Base-by-base conservation (phyloP, 495 filamentous ascomycete genomes). In the Glarea lozoyensis region DNA sequence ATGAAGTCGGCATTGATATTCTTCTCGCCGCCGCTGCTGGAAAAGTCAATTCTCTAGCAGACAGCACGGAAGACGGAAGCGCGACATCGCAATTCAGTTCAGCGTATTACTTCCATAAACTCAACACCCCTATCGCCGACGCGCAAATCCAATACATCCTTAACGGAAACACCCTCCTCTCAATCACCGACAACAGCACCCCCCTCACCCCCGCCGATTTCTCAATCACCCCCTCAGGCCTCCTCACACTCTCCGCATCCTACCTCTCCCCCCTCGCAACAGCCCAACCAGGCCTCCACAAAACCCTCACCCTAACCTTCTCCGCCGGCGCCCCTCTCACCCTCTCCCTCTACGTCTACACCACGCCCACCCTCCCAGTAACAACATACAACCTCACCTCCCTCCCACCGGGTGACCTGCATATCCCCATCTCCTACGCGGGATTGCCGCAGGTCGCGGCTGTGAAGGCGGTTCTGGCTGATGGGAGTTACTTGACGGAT, bases 71-170 rank as follows among this genome's bases (percentile, higher is more conserved):
- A 3, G 74, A 79, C 44, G 48, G 54, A 10, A 51, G 52, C 11
- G 67, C 66, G 0, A 63, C 66, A 0, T 59, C 48, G 3, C 74
- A 79, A 46, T 55, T 23, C 6, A 68, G 64, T 10, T 70, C 70
- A 9, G 68, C 77, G 2, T 76, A 72, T 46, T 56, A 78, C 21
- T 78, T 75, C 49, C 70, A 77, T 48, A 66, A 70, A 48, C 62
- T 62, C 4, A 69, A 73, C n/a, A 62, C 60, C 18, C 36, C 54
- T 0, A 62, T 77, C 4, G 52, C 56, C 0, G 64, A 61, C 4
- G 57, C 66, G 40, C 63, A 49, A 10, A 52, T 74, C 6, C 60
- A 67, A 1, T 72, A 76, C 34, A 49, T 67, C 11, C 61, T 76
- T 20, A 79, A 80, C 36, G 72, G 70, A 11, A 81, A 79, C 42